Conservation (phyloP, 164 flowering plant genomes). For the Platanus orientalis region DNA sequence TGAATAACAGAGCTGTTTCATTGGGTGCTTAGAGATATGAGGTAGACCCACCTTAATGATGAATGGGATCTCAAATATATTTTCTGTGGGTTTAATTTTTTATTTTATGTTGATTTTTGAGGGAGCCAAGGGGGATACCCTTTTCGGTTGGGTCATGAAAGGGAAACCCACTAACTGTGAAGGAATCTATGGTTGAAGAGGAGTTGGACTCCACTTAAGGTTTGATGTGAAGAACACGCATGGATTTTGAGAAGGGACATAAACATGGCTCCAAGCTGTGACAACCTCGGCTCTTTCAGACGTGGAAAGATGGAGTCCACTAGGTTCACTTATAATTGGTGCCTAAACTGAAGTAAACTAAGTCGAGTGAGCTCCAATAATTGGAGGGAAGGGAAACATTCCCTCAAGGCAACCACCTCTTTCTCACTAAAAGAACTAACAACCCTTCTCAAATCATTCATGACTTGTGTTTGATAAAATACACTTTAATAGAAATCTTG, state of each 20-base stretch:
- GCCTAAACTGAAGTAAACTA: conserved; percentile 38
- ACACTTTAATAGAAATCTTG: too few relatives aligned
- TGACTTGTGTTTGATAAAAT: background rate
- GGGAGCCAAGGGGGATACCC: conserved; percentile 5
- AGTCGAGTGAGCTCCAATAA: conserved; percentile 41
- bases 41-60: conserved; percentile 25
- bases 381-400: conserved; percentile 31
- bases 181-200: conserved; percentile 46
- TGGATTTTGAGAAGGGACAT: conserved; percentile 40
- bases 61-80: conserved; percentile 19
- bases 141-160: conserved; percentile 49
- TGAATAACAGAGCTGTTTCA: conserved; percentile 13
- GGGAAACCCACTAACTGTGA: conserved; percentile 35
- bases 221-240: conserved; percentile 53
- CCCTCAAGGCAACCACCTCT: conserved; percentile 20
- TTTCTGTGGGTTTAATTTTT: background rate
- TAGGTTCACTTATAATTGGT: conserved; percentile 47
- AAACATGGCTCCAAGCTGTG: conserved; percentile 45
- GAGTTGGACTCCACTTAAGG: conserved; percentile 79
- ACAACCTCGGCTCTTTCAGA: conserved; percentile 32
- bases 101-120: background rate
- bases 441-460: conserved; percentile 16
- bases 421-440: conserved; percentile 10
- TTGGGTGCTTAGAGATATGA: conserved; percentile 39
- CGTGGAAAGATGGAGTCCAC: conserved; percentile 70